Evolutionary conservation across 2,329 filamentous ascomycete species (phyloP).

Genomic region (Cytospora piceae): DNA sequence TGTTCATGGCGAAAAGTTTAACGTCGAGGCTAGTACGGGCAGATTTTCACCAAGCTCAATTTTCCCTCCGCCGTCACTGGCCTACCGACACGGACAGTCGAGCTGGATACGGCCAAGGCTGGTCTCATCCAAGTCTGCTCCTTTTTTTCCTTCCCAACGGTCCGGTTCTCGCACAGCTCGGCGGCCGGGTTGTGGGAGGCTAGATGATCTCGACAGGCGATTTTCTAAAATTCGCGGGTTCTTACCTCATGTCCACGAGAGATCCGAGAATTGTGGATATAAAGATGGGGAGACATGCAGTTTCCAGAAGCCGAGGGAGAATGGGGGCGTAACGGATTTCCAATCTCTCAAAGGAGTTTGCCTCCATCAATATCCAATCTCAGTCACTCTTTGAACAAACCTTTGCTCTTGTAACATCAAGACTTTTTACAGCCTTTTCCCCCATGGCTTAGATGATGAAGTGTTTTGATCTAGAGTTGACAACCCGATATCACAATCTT

Average conservation of each 20-base stretch:
- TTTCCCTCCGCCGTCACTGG: background rate
- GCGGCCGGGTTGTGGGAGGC: background rate
- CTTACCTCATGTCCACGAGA: background rate
- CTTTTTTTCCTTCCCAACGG: background rate
- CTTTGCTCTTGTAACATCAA: background rate
- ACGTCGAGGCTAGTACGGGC: too few species aligned
- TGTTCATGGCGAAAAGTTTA: too few species aligned
- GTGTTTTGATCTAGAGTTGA: background rate
- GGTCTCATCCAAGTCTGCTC: background rate
- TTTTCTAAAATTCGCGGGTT: background rate
- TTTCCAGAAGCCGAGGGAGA: background rate
- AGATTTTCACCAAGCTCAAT: too few species aligned
- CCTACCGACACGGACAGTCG: background rate
- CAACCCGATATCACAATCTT: background rate
- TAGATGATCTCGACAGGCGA: background rate
- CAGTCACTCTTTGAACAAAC: constrained; percentile 5
- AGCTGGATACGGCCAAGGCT: background rate
- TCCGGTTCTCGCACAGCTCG: too few species aligned
- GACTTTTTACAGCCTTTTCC: background rate
- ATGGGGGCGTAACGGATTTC: background rate
- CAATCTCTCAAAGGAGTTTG: constrained; percentile 16
- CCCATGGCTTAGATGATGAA: background rate
- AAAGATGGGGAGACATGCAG: background rate
- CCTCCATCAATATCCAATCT: background rate
- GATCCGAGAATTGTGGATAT: background rate